Evolutionary conservation across 164 flowering plant species (phyloP), one percentile per base, ranked within the genome.

Genomic region (Nymphaea thermarum): DNA sequence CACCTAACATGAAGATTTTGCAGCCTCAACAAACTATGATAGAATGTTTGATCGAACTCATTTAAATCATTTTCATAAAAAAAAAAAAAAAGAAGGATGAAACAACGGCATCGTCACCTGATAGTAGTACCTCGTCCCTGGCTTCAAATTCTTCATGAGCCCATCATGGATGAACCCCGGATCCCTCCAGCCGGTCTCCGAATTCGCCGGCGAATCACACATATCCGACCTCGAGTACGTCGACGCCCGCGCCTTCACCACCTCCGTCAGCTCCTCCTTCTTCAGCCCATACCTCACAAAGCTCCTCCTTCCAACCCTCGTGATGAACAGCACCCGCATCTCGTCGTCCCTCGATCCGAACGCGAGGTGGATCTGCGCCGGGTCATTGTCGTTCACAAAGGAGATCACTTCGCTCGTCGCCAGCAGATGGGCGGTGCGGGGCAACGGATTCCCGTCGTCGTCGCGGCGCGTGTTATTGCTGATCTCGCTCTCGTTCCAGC

Each of bases 281-380:
- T 71, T 71, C 79, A 67, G 65, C 63, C 94, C 98, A 66, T 80
- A 90, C 75, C 74, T 87, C 72, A 92, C 96, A 57, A 55, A 77
- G 63, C 81, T 80, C 77, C 79, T 82, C 63, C 63, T 76, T 53
- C 82, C 87, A 74, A 85, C 92, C 16, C 42, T 82, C 4, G 87
- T 78, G 66, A 90, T 71, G 70, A 91, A 95, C 88, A 88, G 81
- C 44, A 88, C 98, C 84, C 99, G 67, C 97, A 91, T 92, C 83
- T 88, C 98, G 73, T 82, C 83, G 5, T 72, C 86, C 45, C 59
- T 14, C 17, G 74, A 85, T 67, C 94, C 83, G 73, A 72, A 88
- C 62, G 93, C 83, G 79, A 92, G 69, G 63, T 90, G 99, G 51
- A 92, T 78, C 85, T 95, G 99, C 74, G 86, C 93, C 66, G 96